A percentile compares a stretch with the other conserved stretches of the same genome.
Conservation (phyloP, 305 asterid genomes). For the Fraxinus ornus region DNA sequence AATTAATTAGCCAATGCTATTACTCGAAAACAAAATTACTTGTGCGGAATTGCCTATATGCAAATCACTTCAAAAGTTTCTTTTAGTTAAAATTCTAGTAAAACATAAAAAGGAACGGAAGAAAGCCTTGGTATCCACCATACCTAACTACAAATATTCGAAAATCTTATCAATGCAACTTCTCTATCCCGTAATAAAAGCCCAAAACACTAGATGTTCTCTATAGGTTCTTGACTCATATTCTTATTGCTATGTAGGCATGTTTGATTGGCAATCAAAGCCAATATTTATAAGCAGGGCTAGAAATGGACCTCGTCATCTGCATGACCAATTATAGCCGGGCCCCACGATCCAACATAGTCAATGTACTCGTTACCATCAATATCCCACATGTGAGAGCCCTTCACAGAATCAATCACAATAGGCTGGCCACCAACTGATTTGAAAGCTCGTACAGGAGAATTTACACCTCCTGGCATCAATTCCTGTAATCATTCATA, state of each 20-base stretch:
- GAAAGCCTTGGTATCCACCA: background rate
- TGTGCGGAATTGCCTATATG: background rate
- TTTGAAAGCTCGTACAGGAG: conserved; percentile 98
- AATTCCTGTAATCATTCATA: conserved; percentile 55
- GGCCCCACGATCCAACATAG: conserved; percentile 99
- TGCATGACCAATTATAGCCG: conserved; percentile 98
- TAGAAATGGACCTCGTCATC: conserved; percentile 77
- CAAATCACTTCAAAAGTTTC: background rate
- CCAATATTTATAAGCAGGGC: conserved; percentile 9
- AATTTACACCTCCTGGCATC: conserved; percentile 99
- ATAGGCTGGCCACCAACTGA: conserved; percentile 99
- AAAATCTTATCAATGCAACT: background rate
- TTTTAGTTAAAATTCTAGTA: background rate
- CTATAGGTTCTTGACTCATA: background rate
- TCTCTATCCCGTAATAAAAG: background rate
- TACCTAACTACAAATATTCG: background rate
- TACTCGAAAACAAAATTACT: background rate
- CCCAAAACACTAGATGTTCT: background rate
- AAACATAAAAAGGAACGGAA: background rate
- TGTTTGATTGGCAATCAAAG: background rate
- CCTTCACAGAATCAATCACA: conserved; percentile 83
- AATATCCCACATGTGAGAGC: conserved; percentile 91
- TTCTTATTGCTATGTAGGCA: background rate
- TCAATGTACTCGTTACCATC: conserved; percentile 98
- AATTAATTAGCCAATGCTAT: background rate